Conservation (phyloP, 768 basidiomycete species). For the Lanmaoa pseudosensibilis region DNA sequence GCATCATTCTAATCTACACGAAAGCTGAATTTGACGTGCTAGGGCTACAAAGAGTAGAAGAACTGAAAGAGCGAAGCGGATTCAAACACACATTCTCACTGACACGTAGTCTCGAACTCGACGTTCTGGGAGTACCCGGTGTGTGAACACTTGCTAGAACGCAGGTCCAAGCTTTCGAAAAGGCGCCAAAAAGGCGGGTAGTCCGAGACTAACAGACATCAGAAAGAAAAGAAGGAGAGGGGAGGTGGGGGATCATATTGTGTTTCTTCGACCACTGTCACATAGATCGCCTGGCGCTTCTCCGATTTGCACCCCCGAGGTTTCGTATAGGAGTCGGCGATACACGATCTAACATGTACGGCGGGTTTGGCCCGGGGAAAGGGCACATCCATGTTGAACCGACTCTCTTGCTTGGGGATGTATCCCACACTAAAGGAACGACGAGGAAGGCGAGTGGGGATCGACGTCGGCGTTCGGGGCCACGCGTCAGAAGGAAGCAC, state of each 20-base stretch:
- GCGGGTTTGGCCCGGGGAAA: neutral
- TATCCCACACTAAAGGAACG: conserved; percentile 9
- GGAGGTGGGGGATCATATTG: neutral
- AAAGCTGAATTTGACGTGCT: conserved; percentile 4
- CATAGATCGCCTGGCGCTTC: conserved; percentile 37
- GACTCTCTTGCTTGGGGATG: neutral
- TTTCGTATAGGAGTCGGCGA: neutral
- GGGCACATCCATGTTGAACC: neutral
- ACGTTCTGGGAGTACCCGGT: neutral
- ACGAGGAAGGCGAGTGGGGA: conserved; percentile 11
- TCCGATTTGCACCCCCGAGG: neutral
- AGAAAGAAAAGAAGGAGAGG: neutral
- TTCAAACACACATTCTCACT: neutral
- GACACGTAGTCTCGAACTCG: neutral
- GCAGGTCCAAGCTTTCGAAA: no score
- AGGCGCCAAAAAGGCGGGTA: neutral
- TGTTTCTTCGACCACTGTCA: conserved; percentile 47
- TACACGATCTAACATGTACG: neutral
- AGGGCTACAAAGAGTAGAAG: conserved; percentile 21
- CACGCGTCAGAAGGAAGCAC: conserved; percentile 15
- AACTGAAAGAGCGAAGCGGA: neutral
- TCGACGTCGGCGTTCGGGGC: conserved; percentile 23
- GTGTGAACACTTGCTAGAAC: neutral
- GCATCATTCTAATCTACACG: neutral
- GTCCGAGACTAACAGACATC: neutral